phyloP scores from a whole-genome alignment of 176 grass and related monocot species.

The Aegilops sharonensis region DNA sequence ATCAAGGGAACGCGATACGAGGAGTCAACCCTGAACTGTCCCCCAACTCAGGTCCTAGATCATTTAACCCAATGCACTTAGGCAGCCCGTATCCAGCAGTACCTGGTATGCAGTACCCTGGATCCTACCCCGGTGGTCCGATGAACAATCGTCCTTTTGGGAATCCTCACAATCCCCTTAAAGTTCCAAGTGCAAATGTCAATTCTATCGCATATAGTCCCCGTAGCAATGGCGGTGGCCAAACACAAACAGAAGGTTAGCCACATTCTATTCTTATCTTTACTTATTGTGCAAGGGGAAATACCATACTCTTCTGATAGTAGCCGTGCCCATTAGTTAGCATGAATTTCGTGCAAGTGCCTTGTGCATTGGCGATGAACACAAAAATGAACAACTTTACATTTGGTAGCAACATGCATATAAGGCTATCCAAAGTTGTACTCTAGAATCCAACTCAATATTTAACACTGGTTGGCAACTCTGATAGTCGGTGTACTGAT shows the following conservation, averaged over 20 bases:
- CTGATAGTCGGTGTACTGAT: neutral
- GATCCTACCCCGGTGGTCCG: conserved; percentile 55
- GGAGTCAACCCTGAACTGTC: conserved; percentile 72
- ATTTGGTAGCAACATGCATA: neutral
- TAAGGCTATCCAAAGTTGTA: conserved; percentile 2
- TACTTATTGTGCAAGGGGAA: neutral
- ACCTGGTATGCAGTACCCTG: conserved; percentile 63
- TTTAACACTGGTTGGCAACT: neutral
- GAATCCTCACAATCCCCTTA: conserved; percentile 49
- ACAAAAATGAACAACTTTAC: neutral
- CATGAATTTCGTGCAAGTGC: neutral
- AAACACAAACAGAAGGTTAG: conserved; percentile 74
- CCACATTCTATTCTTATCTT: neutral
- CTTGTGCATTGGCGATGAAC: neutral
- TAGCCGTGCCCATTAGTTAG: conserved; percentile 9
- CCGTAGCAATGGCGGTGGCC: conserved; percentile 42
- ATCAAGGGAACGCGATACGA: conserved; percentile 62
- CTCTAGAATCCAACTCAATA: neutral
- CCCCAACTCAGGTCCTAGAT: conserved; percentile 56
- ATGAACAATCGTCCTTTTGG: conserved; percentile 48
- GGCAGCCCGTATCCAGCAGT: conserved; percentile 59
- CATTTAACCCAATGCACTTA: conserved; percentile 70
- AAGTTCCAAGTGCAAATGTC: conserved; percentile 44
- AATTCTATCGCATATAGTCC: conserved; percentile 44
- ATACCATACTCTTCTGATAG: neutral